These are phyloP conservation scores for Epichloe uncinata DNA, from an alignment of 2,329 filamentous ascomycete genomes.

Conservation along the genomic window DNA sequence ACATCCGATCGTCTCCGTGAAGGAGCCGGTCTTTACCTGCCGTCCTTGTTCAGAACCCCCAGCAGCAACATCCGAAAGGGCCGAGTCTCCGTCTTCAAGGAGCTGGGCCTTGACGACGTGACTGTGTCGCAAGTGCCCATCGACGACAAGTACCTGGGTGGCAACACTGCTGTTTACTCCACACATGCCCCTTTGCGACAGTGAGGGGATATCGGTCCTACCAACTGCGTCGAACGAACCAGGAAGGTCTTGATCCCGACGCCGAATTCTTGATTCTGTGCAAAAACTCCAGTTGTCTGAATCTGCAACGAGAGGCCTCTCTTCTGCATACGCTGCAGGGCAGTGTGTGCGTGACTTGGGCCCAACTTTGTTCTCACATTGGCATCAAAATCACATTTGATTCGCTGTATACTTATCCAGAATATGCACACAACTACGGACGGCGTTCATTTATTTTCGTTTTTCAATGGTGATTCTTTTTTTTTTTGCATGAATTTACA, in stretches of 20 bases:
- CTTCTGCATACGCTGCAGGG: background rate
- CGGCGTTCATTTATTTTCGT: no score
- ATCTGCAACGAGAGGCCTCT: background rate
- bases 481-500: no score
- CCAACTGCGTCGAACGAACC: background rate
- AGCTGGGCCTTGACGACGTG: constrained; percentile 30
- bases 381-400: background rate
- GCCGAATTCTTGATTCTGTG: background rate
- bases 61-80: constrained; percentile 33
- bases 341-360: background rate
- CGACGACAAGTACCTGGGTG: background rate
- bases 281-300: background rate
- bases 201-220: no score
- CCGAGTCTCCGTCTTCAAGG: constrained; percentile 38
- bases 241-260: background rate
- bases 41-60: constrained; percentile 25
- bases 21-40: constrained; percentile 24
- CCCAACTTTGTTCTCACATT: background rate
- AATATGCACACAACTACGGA: no score
- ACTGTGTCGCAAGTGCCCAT: background rate
- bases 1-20: constrained; percentile 40
- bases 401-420: background rate
- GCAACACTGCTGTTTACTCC: no score
- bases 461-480: no score
- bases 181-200: no score